phyloP scores from a whole-genome alignment of 345 rosid species.

The Hibiscus mutabilis region DNA sequence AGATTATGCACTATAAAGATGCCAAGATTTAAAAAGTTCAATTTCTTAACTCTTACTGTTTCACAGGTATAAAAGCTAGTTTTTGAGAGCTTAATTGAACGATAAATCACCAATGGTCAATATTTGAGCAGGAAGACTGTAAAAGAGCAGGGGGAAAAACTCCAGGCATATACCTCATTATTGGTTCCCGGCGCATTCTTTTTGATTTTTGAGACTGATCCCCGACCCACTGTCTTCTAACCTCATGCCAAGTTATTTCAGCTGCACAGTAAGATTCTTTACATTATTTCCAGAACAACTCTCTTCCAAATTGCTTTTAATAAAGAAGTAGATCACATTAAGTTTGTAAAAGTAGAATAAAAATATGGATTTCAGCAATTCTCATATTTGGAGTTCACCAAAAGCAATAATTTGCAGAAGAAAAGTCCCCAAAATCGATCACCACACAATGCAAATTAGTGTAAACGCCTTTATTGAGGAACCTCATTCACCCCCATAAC shows the following conservation, averaged over 20 bases:
- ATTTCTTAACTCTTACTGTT: background rate
- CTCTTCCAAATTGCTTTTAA: background rate
- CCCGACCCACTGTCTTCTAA: conserved; percentile 32
- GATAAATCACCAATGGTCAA: background rate
- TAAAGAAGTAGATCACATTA: background rate
- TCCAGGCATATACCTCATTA: conserved; percentile 25
- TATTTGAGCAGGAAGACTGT: background rate
- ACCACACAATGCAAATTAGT: background rate
- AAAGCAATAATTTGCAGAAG: background rate
- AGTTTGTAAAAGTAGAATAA: background rate
- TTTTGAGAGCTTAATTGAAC: background rate
- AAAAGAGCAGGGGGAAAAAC: background rate
- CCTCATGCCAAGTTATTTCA: conserved; percentile 33
- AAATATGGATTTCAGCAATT: background rate
- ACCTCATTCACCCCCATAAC: background rate
- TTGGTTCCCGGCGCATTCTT: conserved; percentile 27
- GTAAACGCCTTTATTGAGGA: background rate
- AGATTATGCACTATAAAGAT: background rate
- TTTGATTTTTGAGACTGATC: conserved; percentile 23
- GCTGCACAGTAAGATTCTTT: conserved; percentile 17
- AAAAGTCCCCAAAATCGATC: background rate
- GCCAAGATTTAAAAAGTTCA: background rate
- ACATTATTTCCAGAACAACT: conserved; percentile 1
- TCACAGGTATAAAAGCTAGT: background rate
- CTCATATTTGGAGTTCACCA: background rate